Base-by-base conservation (phyloP, 2,329 filamentous ascomycete species). In the Aspergillus fumigatus region DNA sequence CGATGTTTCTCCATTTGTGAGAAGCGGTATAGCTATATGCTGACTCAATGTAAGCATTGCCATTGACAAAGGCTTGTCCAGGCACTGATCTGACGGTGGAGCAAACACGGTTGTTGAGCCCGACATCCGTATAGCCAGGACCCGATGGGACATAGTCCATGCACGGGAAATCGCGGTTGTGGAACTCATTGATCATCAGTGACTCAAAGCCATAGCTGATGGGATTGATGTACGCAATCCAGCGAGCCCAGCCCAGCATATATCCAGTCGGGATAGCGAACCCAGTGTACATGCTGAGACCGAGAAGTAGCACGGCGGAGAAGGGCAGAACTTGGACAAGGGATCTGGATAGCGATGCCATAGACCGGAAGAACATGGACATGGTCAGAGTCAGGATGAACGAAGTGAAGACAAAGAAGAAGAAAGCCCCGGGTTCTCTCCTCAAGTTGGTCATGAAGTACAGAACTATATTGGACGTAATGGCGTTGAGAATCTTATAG, bases 401-500 rank as follows among this genome's bases (percentile, higher is more conserved):
- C 2, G 85, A 87, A 66, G 92, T 81, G 53, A 96, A 78, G 52
- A 90, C 73, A 80, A 89, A 94, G 77, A 92, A 88, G 80, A 96
- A 96, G 79, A 93, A 95, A 1, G 85, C 75, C 1, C 86, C 87
- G 0, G 89, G 79, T 62, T 88, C 85, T 55, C 90, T 81, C 52
- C 88, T 83, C 25, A 96, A 77, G 60, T 92, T 89, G 0, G 88
- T 88, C 84, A 96, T 87, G 73, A 96, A 95, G 76, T 96, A 96
- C 3, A 96, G 73, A 1, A 84, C 79, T 23, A 91, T 52, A 70
- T 95, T 93, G 79, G 93, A 94, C 3, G 83, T 73, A 59, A 93
- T 81, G 2, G 83, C 75, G 64, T 91, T 92, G 23, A 73, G 47
- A 8, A 94, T 73, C 72, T 92, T 95, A 74, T 90, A 90, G 0